Base-by-base conservation (phyloP, 768 basidiomycete genomes). In the Rhodotorula toruloides region DNA sequence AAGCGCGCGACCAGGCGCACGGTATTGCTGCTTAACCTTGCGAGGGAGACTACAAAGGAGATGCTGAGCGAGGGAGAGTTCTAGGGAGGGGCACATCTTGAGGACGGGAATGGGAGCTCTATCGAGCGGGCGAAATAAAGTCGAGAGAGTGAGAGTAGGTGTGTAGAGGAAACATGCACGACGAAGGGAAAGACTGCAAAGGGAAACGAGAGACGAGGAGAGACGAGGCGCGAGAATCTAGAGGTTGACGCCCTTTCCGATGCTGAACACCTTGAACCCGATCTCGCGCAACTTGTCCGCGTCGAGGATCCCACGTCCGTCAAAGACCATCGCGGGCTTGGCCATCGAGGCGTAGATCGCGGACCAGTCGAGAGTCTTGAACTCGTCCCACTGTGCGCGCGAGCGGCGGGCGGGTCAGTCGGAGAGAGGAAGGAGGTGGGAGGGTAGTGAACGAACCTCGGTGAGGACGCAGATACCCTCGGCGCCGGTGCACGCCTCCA, bases 391-490 rank as follows among this genome's bases (percentile, higher is more conserved):
- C 66, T 72, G 76, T 50, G 37, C 16, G n/a, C 10, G 9, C n/a
- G 32, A 22, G 13, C 22, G 9, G 16, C 19, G n/a, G n/a, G n/a
- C n/a, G 34, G 7, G 52, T 50, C 44, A 58, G 52, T 4, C 1
- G 9, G 25, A 9, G 16, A 29, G 17, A 3, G 16, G 14, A 4
- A 14, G 37, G 40, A n/a, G 14, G 14, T 25, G n/a, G 3, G 36
- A 49, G 21, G 27, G 43, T n/a, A 40, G 21, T 1, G 31, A n/a
- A 68, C 73, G 72, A 55, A 76, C 68, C 79, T 94, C 94, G 5
- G 96, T 99, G 34, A 90, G 91, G 73, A 99, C 87, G 54, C 98
- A 90, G 70, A 99, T 85, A 7, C 91, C 94, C 77, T 97, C 96
- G 49, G 90, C 86, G 65, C 86, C 81, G 77, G 84, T 84, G 81